Base-by-base conservation (phyloP, 257 asterid genomes). In the Knoxia roxburghii region DNA sequence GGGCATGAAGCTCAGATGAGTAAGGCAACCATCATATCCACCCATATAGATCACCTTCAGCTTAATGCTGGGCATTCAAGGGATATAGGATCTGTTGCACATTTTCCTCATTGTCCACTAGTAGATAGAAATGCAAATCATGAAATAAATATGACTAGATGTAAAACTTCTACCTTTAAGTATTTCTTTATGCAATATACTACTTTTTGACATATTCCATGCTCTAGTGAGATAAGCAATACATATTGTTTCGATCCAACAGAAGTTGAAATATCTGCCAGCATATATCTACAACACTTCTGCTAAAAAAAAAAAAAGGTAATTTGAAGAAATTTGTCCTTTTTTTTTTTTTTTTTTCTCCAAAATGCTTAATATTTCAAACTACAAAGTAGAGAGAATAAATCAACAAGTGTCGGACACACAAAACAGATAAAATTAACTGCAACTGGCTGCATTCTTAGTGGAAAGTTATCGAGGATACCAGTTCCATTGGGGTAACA, bases 401-500 rank as follows among this genome's bases (percentile, higher is more conserved):
- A 46, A 27, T 9, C 20, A 11, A 35, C n/a, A 33, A 2, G 7
- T 4, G n/a, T 53, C 45, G 15, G 46, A 11, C 46, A 33, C 6
- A 52, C 21, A 23, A 61, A 23, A 40, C 27, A 21, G 33, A 24
- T n/a, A 50, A n/a, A 64, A 4, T 7, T 45, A 65, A 32, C 45
- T 30, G 48, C 49, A 50, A 14, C 13, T n/a, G 32, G 49, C 4
- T 20, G 48, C 21, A 11, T 17, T 26, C 49, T 14, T 5, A 72
- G 23, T 8, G n/a, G 35, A 64, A 45, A 20, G 15, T 14, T 18
- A 35, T 15, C 39, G 43, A 35, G 70, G 46, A 69, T 76, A 90
- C 99, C 96, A 82, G 97, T 86, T 73, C 96, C 97, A 72, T 93
- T 88, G 67, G 97, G 99, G 72, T 93, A 93, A 71, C 97, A 86